Conservation (phyloP, 2,329 filamentous ascomycete species). For the Lomentospora prolificans region DNA sequence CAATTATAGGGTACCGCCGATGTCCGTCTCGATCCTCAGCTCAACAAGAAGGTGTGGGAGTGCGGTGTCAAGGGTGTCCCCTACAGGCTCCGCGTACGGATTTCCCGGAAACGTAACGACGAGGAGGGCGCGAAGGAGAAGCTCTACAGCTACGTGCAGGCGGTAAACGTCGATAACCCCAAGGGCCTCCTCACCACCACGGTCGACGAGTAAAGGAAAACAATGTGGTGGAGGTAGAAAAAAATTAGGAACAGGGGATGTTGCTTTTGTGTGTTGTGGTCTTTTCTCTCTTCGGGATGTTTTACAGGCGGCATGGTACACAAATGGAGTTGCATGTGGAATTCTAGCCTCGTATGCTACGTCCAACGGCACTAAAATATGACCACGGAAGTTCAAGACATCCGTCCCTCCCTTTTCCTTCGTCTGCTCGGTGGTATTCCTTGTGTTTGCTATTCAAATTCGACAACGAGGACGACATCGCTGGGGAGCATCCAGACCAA, state of each 20-base stretch:
- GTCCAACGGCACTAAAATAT: constrained; percentile 6
- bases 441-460: background rate
- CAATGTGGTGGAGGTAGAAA: background rate
- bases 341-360: constrained; percentile 7
- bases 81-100: constrained; percentile 93
- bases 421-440: background rate
- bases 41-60: constrained; percentile 99
- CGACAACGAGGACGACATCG: background rate
- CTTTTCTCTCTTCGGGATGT: constrained; percentile 9
- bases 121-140: constrained; percentile 99
- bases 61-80: constrained; percentile 97
- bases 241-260: background rate
- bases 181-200: constrained; percentile 93
- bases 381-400: constrained; percentile 8
- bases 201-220: constrained; percentile 57
- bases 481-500: too few species aligned
- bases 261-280: constrained; percentile 2
- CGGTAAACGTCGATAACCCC: constrained; percentile 98
- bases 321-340: constrained; percentile 10
- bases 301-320: constrained; percentile 10
- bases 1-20: constrained; percentile 77
- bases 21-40: constrained; percentile 93
- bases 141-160: constrained; percentile 99
- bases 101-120: constrained; percentile 99
- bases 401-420: background rate